Evolutionary conservation across 1,284 basidiomycete genomes (phyloP).

Genomic region (Moesziomyces sp.): DNA sequence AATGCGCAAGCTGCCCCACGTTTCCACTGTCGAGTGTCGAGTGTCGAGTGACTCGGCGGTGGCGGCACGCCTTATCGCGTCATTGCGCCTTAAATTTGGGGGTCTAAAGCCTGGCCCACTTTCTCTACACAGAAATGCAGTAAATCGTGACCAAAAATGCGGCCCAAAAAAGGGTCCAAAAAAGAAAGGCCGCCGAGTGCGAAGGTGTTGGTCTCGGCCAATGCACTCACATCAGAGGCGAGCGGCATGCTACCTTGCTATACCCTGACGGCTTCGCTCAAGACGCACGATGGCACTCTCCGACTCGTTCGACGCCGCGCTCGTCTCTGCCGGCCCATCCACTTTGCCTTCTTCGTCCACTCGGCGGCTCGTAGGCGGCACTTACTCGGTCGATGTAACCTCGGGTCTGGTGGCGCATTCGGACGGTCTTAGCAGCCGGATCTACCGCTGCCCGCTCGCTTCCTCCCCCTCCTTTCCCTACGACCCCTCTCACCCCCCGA

Average conservation of each 20-base stretch:
- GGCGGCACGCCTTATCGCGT: conserved; percentile 15
- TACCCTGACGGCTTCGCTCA: neutral
- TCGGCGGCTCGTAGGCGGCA: conserved; percentile 4
- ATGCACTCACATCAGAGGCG: no score
- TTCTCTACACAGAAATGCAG: no score
- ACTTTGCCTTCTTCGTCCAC: neutral
- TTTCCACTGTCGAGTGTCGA: conserved; percentile 5
- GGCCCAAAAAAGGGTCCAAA: neutral
- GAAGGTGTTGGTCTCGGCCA: conserved; percentile 9
- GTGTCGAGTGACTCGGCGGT: neutral
- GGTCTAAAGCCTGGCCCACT: no score
- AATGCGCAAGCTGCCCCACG: neutral
- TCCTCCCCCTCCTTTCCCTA: conserved; percentile 7
- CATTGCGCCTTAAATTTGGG: conserved; percentile 2
- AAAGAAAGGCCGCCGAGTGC: neutral
- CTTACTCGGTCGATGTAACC: neutral
- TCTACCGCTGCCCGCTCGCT: conserved; percentile 21
- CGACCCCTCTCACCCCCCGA: neutral
- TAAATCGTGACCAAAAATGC: neutral
- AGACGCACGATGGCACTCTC: conserved; percentile 10
- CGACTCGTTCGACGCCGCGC: conserved; percentile 9
- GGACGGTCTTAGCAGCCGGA: conserved; percentile 21
- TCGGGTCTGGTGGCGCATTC: conserved; percentile 18
- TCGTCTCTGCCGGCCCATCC: neutral
- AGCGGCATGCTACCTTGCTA: no score